Evolutionary conservation across 73 alveolate species (phyloP), one percentile per base, ranked within the genome.

Genomic region (Blepharisma japonicum): DNA sequence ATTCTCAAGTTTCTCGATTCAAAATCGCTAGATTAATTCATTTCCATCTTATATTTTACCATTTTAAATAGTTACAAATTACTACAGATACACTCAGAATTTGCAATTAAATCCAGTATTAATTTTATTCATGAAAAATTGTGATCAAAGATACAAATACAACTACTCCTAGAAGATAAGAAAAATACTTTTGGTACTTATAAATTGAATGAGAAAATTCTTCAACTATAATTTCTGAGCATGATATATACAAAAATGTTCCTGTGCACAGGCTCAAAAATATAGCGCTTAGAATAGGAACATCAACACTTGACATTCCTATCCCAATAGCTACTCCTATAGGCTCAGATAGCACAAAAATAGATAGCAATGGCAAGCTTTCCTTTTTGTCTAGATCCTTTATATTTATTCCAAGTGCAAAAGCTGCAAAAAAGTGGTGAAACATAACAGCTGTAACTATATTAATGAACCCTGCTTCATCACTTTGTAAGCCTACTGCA

Each of bases 401-500:
- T 78, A 79, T 47, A 61, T 78, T 79, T 8, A 81, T 68, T 61
- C 98, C 98, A 49, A 90, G 80, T 18, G 97, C 91, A 83, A 93
- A 78, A 14, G 95, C 54, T 4, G 90, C 98, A 20, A 90, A 92
- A 90, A 90, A 81, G 72, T 93, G 86, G 83, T 93, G 98, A 5
- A 86, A 68, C 32, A 78, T 51, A 42, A 93, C 84, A 7, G 96
- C 98, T 53, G 86, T 82, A 53, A 87, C 84, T 45, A 86, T 77
- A 55, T 85, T 87, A 8, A 87, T 79, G 7, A 90, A 80, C 6
- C 81, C 92, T 47, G 71, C 61, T 11, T 84, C 23, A 8, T 89
- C 84, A 38, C 84, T 79, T 80, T 81, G 81, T 9, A 92, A 85
- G 5, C 98, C 98, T 6, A 84, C 83, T 7, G 98, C 98, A 38